Conservation (phyloP, 208 protist species). For the Lotmaria passim region DNA sequence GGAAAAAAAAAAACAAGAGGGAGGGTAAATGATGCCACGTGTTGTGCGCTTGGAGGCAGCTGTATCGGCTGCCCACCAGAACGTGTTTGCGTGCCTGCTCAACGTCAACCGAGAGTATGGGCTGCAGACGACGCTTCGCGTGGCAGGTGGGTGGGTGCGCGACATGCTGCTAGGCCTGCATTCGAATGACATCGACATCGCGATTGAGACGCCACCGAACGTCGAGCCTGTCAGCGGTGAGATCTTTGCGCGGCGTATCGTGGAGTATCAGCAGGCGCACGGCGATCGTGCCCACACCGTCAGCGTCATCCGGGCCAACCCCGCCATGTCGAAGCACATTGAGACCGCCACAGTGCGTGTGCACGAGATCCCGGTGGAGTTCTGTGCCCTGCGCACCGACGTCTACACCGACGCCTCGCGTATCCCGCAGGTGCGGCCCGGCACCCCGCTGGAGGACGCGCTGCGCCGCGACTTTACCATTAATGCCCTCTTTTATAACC, state of each 20-base stretch:
- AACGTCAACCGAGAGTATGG: slow-evolving; percentile 63
- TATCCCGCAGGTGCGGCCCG: slow-evolving; percentile 91
- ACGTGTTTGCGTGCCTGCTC: slow-evolving; percentile 87
- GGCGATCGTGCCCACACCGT: slow-evolving; percentile 65
- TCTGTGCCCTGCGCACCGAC: slow-evolving; percentile 96
- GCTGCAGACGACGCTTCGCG: slow-evolving; percentile 79
- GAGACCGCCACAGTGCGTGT: slow-evolving; percentile 96
- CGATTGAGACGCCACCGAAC: slow-evolving; percentile 83
- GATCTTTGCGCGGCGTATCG: slow-evolving; percentile 91
- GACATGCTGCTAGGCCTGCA: slow-evolving; percentile 93
- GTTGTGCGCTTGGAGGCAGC: slow-evolving; percentile 40
- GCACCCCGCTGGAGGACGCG: slow-evolving; percentile 94
- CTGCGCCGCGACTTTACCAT: slow-evolving; percentile 98
- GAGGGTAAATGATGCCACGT: slow-evolving; percentile 34
- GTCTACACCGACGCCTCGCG: slow-evolving; percentile 90
- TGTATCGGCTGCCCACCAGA: slow-evolving; percentile 66
- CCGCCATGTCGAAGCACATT: slow-evolving; percentile 98
- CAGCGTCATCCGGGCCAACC: slow-evolving; percentile 95
- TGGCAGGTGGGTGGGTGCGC: slow-evolving; percentile 98
- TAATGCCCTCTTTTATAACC: slow-evolving; percentile 99
- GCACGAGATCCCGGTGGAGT: slow-evolving; percentile 93
- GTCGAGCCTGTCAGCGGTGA: slow-evolving; percentile 64
- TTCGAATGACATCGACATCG: slow-evolving; percentile 98
- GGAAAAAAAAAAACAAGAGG: background rate
- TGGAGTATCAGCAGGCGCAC: slow-evolving; percentile 66